These are phyloP conservation scores for Emmonsia crescens DNA, from an alignment of 2,329 filamentous ascomycete species.

Conservation along the genomic window DNA sequence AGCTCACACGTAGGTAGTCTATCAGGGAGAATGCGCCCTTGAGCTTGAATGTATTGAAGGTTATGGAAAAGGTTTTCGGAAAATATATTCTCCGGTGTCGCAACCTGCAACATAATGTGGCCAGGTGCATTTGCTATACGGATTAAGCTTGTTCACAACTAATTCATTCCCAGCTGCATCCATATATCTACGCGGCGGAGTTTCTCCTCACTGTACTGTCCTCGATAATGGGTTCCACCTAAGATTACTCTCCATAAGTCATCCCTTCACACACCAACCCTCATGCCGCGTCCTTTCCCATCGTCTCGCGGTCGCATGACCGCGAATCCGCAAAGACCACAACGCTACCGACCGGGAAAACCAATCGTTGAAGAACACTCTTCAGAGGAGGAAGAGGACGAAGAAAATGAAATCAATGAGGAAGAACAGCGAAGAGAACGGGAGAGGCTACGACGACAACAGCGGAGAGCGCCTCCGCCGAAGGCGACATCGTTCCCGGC, in stretches of 20 bases:
- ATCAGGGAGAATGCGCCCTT: too few species aligned
- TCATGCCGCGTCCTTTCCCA: constrained; percentile 36
- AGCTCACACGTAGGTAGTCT: too few species aligned
- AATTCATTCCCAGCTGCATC: not conserved
- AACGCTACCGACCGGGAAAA: constrained; percentile 80
- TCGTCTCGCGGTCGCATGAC: constrained; percentile 61
- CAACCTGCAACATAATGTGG: not conserved
- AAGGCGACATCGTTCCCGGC: constrained; percentile 32
- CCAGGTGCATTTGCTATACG: too few species aligned
- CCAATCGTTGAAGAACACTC: constrained; percentile 40
- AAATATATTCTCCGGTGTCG: not conserved
- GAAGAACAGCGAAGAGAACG: constrained; percentile 41
- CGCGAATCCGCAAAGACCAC: constrained; percentile 68
- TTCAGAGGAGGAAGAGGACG: constrained; percentile 43
- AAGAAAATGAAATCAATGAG: constrained; percentile 43
- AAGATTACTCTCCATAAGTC: not conserved
- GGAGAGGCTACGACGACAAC: constrained; percentile 30
- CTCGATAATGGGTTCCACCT: not conserved
- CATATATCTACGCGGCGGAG: not conserved
- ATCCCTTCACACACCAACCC: not conserved
- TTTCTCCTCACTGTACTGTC: not conserved
- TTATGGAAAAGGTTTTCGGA: not conserved
- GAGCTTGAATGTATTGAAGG: too few species aligned
- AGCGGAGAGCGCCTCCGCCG: constrained; percentile 38
- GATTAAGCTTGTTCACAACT: too few species aligned